phyloP scores from a whole-genome alignment of 345 rosid genomes.

The Bretschneidera sinensis region DNA sequence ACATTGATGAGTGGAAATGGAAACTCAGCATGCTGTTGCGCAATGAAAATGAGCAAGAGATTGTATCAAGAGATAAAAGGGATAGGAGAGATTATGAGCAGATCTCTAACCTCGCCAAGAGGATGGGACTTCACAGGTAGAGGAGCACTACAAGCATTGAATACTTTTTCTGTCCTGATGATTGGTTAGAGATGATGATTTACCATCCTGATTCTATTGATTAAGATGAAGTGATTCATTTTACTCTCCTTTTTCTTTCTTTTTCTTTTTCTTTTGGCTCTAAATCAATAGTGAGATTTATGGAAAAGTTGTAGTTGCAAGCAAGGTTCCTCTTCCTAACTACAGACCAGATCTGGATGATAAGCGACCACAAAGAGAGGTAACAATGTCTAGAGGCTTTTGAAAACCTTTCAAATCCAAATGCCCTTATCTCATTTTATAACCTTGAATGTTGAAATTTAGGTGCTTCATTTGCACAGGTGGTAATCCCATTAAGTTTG shows the following conservation, averaged over 20 bases:
- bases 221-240: background rate
- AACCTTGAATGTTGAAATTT: conserved; percentile 4
- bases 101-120: conserved; percentile 72
- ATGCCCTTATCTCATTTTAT: conserved; percentile 4
- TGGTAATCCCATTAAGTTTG: conserved; percentile 79
- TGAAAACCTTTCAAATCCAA: conserved; percentile 8
- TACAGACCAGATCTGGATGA: conserved; percentile 98
- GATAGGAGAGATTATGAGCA: conserved; percentile 98
- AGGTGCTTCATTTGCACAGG: conserved; percentile 36
- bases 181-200: background rate
- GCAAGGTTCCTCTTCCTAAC: conserved; percentile 96
- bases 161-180: background rate
- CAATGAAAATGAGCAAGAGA: conserved; percentile 74
- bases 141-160: conserved; percentile 1
- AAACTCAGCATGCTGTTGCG: conserved; percentile 74
- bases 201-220: background rate
- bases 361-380: conserved; percentile 99
- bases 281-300: conserved; percentile 59
- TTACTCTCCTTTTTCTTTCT: background rate
- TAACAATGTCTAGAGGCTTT: conserved; percentile 25
- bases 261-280: conserved; percentile 7
- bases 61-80: conserved; percentile 81
- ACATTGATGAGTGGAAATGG: conserved; percentile 98
- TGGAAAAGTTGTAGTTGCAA: conserved; percentile 92
- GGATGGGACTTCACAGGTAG: conserved; percentile 97